A percentile compares a stretch with the other conserved stretches of the same genome.
phyloP scores from a whole-genome alignment of 2,329 filamentous ascomycete species.

The Verticillium nubilum region DNA sequence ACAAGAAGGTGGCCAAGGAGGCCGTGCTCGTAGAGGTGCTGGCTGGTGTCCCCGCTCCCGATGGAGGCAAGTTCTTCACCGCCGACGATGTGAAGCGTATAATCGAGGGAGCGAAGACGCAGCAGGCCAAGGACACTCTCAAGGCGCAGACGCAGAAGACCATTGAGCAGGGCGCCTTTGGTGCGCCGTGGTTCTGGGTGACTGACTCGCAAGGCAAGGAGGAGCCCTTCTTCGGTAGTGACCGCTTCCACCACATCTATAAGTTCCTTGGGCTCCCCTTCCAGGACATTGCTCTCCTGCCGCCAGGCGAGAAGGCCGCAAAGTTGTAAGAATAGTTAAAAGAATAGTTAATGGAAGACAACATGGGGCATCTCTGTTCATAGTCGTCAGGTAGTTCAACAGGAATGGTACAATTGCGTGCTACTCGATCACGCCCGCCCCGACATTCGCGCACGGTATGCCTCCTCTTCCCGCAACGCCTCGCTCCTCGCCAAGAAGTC shows the following conservation, averaged over 20 bases:
- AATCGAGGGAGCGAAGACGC: conserved; percentile 42
- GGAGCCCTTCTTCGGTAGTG: conserved; percentile 74
- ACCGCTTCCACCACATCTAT: conserved; percentile 68
- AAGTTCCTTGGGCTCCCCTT: conserved; percentile 57
- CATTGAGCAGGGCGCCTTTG: conserved; percentile 64
- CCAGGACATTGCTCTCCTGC: conserved; percentile 43
- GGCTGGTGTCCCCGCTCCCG: conserved; percentile 19
- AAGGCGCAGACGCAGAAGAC: conserved; percentile 55
- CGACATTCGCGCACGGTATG: conserved; percentile 45
- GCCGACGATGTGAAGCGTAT: conserved; percentile 49
- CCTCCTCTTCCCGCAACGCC: conserved; percentile 55
- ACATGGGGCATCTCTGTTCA: conserved; percentile 10
- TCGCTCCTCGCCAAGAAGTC: conserved; percentile 63
- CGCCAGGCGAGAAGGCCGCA: conserved; percentile 2
- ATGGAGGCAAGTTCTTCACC: conserved; percentile 36
- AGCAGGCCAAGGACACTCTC: conserved; percentile 40
- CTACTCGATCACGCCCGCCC: conserved; percentile 19
- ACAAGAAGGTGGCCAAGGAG: conserved; percentile 54
- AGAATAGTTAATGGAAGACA: background rate
- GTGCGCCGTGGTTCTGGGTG: conserved; percentile 71
- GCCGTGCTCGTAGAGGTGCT: conserved; percentile 41
- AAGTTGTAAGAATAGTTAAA: conserved; percentile 1
- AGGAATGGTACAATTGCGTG: background rate
- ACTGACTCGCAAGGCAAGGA: conserved; percentile 49
- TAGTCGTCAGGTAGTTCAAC: background rate